Evolutionary conservation across 2,329 filamentous ascomycete genomes (phyloP).

Genomic region (Ascochyta fabae): DNA sequence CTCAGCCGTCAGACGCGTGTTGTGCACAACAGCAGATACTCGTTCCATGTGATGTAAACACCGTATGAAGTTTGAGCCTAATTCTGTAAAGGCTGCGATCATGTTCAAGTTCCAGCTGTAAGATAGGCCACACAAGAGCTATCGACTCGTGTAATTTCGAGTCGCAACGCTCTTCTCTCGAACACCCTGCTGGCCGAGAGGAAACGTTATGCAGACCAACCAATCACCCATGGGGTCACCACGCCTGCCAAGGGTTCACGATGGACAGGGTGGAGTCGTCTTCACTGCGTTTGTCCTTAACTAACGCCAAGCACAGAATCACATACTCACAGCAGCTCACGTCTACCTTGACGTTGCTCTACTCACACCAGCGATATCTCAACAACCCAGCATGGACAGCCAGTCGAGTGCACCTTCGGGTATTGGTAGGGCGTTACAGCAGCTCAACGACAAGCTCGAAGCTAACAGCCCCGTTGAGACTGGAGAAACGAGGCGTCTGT

Average conservation of each 20-base stretch:
- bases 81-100: background rate
- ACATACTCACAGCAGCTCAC: background rate
- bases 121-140: background rate
- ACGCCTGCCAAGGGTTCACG: slow-evolving; percentile 10
- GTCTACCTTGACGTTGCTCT: background rate
- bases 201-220: slow-evolving; percentile 2
- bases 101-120: background rate
- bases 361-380: background rate
- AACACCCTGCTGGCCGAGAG: background rate
- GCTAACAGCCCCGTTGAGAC: background rate
- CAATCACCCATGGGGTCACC: background rate
- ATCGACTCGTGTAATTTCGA: background rate
- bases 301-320: slow-evolving; percentile 9
- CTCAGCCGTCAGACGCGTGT: background rate
- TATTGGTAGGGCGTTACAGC: background rate
- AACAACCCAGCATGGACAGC: slow-evolving; percentile 1
- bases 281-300: slow-evolving; percentile 15
- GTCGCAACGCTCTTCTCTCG: background rate
- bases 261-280: slow-evolving; percentile 7
- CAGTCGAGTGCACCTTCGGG: background rate
- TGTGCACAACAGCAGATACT: background rate
- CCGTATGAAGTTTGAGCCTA: too few relatives aligned
- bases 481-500: background rate
- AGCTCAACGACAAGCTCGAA: background rate
- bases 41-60: background rate